These are phyloP conservation scores for Wickerhamomyces queroliae DNA, from an alignment of 805 yeast species.

Conservation along the genomic window DNA sequence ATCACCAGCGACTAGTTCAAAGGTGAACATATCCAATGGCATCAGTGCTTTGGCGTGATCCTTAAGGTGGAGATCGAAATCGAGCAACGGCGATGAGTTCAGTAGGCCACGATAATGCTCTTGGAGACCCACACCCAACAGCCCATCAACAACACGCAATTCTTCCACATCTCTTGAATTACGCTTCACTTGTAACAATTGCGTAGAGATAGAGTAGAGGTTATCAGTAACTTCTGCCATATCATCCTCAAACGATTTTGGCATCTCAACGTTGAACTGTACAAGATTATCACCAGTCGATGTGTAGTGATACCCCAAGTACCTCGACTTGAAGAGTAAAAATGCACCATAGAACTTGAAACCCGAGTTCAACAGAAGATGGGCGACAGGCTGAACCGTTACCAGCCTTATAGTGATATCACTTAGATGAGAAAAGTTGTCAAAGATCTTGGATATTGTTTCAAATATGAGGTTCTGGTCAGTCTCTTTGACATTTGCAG, in stretches of 20 bases:
- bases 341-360: neutral
- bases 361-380: neutral
- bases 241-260: conserved; percentile 5
- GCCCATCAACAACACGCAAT: conserved; percentile 28
- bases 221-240: conserved; percentile 17
- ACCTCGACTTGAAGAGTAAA: neutral
- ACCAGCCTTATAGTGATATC: neutral
- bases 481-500: neutral
- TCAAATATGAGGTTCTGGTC: neutral
- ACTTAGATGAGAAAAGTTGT: neutral
- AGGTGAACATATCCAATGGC: conserved; percentile 12
- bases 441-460: neutral
- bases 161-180: conserved; percentile 14
- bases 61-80: conserved; percentile 12
- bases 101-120: conserved; percentile 16
- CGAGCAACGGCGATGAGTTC: conserved; percentile 5
- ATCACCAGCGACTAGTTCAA: conserved; percentile 7
- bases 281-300: neutral
- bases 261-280: conserved; percentile 4
- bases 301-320: neutral
- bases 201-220: conserved; percentile 24
- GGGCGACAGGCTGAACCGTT: neutral
- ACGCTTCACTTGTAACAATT: conserved; percentile 18
- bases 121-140: conserved; percentile 34
- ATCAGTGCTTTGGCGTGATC: conserved; percentile 1